Evolutionary conservation across 768 basidiomycete genomes (phyloP), one percentile per base, ranked within the genome.

Genomic region (Rhodocollybia butyracea): DNA sequence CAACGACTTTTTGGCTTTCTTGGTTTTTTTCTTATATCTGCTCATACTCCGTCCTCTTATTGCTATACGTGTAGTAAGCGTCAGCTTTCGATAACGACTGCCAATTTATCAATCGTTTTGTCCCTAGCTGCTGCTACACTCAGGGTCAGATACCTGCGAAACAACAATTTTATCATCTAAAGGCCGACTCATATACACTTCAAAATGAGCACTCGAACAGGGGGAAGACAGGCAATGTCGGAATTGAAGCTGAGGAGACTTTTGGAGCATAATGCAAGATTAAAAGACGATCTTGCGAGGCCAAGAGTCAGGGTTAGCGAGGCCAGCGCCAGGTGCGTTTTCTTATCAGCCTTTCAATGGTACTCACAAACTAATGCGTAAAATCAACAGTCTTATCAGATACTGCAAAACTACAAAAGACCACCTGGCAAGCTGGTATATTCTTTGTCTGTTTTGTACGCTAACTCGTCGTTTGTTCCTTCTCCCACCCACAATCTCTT

Each of bases 171-270:
- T 2, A 48, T 34, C 46, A 22, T 27, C 6, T 48, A 19, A 13
- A 12, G 6, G n/a, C 22, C 31, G 30, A 21, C 27, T 34, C 31
- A 5, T 48, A 32, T 19, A 19, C 31, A 42, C 24, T 27, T 17
- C 1, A 5, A 45, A 29, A 53, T 53, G 51, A 53, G 51, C 31
- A 26, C 51, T 41, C 51, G 51, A 19, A 53, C 51, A 41, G 51
- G 51, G 34, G 51, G 51, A 30, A 24, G 51, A 27, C 94, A 94
- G 81, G 91, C 92, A 64, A 96, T 98, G 93, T 84, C 85, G 46
- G 89, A 91, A 74, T 78, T 91, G 70, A 89, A 88, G 75, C 83
- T 89, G 55, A 79, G 89, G n/a, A 77, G 89, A 55, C 73, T 91
- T 54, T 74, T 82, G 31, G 89, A 91, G 67, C 89, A 91, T 67